Percentiles rank a stretch among this genome's conserved stretches.
phyloP scores from a whole-genome alignment of 495 filamentous ascomycete genomes.

The Lophium mytilinum region DNA sequence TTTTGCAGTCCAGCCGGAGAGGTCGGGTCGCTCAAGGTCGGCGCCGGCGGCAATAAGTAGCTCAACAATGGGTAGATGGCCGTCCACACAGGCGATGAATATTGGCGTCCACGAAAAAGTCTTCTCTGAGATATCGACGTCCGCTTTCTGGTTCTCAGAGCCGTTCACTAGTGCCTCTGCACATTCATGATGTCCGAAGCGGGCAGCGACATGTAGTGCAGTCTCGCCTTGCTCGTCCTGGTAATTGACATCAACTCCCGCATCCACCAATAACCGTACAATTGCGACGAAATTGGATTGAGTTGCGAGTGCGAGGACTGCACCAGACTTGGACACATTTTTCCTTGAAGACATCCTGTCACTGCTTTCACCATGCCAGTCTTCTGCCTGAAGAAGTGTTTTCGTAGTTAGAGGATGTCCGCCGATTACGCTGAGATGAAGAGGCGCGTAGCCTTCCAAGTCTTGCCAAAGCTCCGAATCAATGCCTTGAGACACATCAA shows the following conservation, averaged over 20 bases:
- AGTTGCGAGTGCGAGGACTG: conserved; percentile 78
- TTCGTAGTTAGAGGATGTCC: conserved; percentile 82
- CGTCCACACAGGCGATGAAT: conserved; percentile 86
- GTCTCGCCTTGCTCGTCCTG: conserved; percentile 91
- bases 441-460: conserved; percentile 78
- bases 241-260: conserved; percentile 89
- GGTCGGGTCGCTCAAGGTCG: conserved; percentile 62
- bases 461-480: conserved; percentile 85
- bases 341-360: conserved; percentile 56
- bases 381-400: conserved; percentile 69
- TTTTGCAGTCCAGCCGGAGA: conserved; percentile 88
- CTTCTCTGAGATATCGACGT: conserved; percentile 72
- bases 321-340: conserved; percentile 72
- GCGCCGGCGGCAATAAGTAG: conserved; percentile 68
- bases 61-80: conserved; percentile 59
- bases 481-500: conserved; percentile 74
- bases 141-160: conserved; percentile 55
- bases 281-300: conserved; percentile 77
- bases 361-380: conserved; percentile 52
- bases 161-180: conserved; percentile 65
- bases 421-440: conserved; percentile 87
- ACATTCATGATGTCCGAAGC: conserved; percentile 77
- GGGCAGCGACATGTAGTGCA: conserved; percentile 83
- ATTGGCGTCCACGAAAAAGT: conserved; percentile 90
- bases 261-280: conserved; percentile 77